Conservation (phyloP, 805 yeast species). For the Candida khao-thaluensis region DNA sequence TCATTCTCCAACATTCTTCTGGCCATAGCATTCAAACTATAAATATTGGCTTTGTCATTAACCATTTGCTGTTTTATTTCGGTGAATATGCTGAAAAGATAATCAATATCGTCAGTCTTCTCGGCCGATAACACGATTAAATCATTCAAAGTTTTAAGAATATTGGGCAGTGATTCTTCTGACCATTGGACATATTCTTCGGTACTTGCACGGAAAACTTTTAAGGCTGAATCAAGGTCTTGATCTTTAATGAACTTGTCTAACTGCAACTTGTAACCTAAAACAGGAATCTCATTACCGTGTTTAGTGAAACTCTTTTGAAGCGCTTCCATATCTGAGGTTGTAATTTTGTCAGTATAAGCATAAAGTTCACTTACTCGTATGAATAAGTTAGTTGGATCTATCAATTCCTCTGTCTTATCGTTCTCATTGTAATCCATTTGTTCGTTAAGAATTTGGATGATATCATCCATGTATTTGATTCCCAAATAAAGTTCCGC, state of each 20-base stretch:
- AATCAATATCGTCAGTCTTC: conserved; percentile 25
- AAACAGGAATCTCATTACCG: conserved; percentile 18
- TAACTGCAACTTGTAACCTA: conserved; percentile 28
- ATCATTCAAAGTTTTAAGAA: conserved; percentile 43
- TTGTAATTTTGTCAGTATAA: neutral
- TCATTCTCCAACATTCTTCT: conserved; percentile 31
- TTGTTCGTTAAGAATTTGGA: neutral
- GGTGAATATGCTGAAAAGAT: conserved; percentile 32
- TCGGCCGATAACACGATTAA: conserved; percentile 39
- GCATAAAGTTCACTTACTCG: conserved; percentile 18
- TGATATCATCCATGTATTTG: neutral
- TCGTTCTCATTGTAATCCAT: neutral
- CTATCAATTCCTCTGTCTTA: neutral
- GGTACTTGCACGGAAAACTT: conserved; percentile 34
- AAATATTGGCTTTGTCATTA: conserved; percentile 24
- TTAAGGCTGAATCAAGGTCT: conserved; percentile 23
- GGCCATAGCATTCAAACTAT: conserved; percentile 28
- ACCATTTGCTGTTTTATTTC: conserved; percentile 38
- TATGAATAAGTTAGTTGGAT: conserved; percentile 11
- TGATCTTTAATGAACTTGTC: conserved; percentile 24
- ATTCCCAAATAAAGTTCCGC: conserved; percentile 9
- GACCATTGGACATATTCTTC: conserved; percentile 23
- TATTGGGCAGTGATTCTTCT: conserved; percentile 27
- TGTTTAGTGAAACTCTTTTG: conserved; percentile 8
- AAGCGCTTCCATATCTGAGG: neutral